Conservation (phyloP, 163 green algal genomes). For the Scenedesmus sp. region DNA sequence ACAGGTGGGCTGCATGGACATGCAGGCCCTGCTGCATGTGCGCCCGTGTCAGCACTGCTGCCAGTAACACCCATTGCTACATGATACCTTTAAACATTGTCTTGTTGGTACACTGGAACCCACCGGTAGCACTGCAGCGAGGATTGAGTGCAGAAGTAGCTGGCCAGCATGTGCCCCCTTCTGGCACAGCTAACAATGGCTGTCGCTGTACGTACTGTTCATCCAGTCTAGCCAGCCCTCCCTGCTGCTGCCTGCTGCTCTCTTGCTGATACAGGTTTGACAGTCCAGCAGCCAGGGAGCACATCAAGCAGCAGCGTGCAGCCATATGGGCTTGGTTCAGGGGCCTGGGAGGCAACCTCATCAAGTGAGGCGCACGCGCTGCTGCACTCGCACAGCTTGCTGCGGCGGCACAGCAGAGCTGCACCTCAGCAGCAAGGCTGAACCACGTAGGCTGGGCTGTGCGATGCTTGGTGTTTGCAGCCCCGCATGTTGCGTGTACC, state of each 20-base stretch:
- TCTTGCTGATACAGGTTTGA: conserved; percentile 10
- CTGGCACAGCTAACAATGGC: neutral
- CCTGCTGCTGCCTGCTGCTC: neutral
- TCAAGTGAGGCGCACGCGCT: conserved; percentile 33
- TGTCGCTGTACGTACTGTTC: neutral
- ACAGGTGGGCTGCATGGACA: conserved; percentile 36
- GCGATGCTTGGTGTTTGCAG: neutral
- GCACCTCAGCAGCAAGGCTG: neutral
- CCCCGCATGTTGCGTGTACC: neutral
- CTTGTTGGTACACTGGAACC: neutral
- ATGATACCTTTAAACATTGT: too few species aligned
- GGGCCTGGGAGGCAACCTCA: conserved; percentile 48
- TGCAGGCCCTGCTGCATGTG: neutral
- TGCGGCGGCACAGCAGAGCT: neutral
- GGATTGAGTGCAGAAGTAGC: neutral
- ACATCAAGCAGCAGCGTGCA: conserved; percentile 37
- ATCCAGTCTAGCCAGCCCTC: neutral
- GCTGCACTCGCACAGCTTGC: neutral
- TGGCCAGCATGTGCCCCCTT: neutral
- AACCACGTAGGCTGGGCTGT: neutral
- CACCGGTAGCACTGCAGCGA: neutral
- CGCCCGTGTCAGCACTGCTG: neutral
- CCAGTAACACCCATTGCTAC: neutral
- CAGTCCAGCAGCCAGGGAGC: conserved; percentile 17
- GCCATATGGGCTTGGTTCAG: conserved; percentile 50